Evolutionary conservation across 768 basidiomycete genomes (phyloP).

Genomic region (Leccinum subtestaceum): DNA sequence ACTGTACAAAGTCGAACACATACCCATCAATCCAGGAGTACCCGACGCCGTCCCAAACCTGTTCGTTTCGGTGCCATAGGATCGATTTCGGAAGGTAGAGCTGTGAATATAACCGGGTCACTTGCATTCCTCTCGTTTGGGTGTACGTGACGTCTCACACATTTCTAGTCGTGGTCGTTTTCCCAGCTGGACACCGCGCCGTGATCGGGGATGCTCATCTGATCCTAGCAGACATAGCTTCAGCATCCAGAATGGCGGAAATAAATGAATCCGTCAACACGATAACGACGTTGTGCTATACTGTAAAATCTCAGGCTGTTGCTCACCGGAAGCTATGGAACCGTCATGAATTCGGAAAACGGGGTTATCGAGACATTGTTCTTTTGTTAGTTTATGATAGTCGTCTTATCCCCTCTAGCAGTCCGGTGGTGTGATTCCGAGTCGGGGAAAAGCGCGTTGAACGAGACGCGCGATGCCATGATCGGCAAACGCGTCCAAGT

Average conservation of each 20-base stretch:
- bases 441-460: neutral
- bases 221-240: conserved; percentile 96
- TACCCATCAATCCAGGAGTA: conserved; percentile 99
- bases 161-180: conserved; percentile 8
- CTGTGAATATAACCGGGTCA: conserved; percentile 34
- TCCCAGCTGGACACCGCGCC: conserved; percentile 84
- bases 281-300: conserved; percentile 8
- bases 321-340: too few relatives aligned
- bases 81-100: conserved; percentile 93
- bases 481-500: neutral
- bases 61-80: conserved; percentile 98
- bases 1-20: conserved; percentile 14
- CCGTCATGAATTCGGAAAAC: too few relatives aligned
- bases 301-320: neutral
- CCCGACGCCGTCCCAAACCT: conserved; percentile 97
- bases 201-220: conserved; percentile 93
- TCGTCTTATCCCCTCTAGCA: too few relatives aligned
- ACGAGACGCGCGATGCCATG: neutral
- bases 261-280: conserved; percentile 9
- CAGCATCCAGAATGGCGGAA: conserved; percentile 75
- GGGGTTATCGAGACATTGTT: too few relatives aligned
- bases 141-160: neutral
- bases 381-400: too few relatives aligned
- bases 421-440: neutral
- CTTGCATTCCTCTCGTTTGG: neutral